These are phyloP conservation scores for Globisporangium uncinulatum DNA, from an alignment of 352 stramenopile genomes.

Conservation along the genomic window DNA sequence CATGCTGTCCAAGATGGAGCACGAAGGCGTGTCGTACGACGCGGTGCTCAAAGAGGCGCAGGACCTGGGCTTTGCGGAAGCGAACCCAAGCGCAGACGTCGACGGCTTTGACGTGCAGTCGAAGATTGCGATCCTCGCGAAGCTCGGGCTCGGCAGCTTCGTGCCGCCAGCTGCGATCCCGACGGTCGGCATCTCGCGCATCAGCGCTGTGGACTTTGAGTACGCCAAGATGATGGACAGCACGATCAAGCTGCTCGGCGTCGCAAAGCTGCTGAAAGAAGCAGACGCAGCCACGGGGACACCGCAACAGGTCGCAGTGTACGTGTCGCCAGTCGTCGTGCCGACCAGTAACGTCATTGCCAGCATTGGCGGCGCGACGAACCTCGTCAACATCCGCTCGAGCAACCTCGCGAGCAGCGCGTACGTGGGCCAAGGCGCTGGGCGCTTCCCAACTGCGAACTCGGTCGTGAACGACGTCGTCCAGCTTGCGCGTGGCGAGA, in stretches of 20 bases:
- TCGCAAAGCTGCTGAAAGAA: constrained; percentile 73
- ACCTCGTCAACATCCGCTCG: constrained; percentile 89
- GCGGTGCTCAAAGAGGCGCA: constrained; percentile 92
- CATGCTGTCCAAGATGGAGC: constrained; percentile 97
- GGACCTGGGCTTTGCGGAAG: constrained; percentile 90
- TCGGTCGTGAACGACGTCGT: constrained; percentile 95
- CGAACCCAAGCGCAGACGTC: constrained; percentile 94
- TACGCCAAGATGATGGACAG: constrained; percentile 95
- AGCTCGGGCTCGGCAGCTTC: constrained; percentile 91
- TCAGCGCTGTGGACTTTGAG: constrained; percentile 92
- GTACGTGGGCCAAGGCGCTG: constrained; percentile 91
- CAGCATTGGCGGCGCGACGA: constrained; percentile 82
- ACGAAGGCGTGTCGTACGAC: constrained; percentile 89
- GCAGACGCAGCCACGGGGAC: constrained; percentile 65
- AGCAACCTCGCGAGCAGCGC: constrained; percentile 88
- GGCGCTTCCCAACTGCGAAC: constrained; percentile 95
- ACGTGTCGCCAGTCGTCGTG: constrained; percentile 93
- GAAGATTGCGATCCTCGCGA: constrained; percentile 95
- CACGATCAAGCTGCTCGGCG: constrained; percentile 95
- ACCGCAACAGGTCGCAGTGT: constrained; percentile 85
- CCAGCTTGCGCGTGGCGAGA: constrained; percentile 85
- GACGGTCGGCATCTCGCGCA: constrained; percentile 90
- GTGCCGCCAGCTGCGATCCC: constrained; percentile 87
- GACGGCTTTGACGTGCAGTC: constrained; percentile 95
- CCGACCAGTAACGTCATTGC: constrained; percentile 88